phyloP scores from a whole-genome alignment of 176 grass and related monocot species.

The bread wheat (Triticum aestivum) region IWGSC_CS_RefSeq_v2.1 NC_057796.1:227049117-227049616 shows the following conservation, averaged over 20 bases:
- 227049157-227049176: slow-evolving; percentile 79
- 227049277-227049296: slow-evolving; percentile 1
- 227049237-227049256: neutral
- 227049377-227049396: neutral
- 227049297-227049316: slow-evolving; percentile 56
- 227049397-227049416: neutral
- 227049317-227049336: slow-evolving; percentile 63
- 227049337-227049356: slow-evolving; percentile 74
- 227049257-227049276: neutral
- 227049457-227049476: neutral
- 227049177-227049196: slow-evolving; percentile 86
- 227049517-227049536: neutral
- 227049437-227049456: neutral
- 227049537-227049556: neutral
- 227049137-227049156: slow-evolving; percentile 33
- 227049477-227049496: neutral
- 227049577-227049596: neutral
- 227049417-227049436: neutral
- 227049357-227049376: slow-evolving; percentile 42
- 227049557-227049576: neutral
- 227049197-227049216: slow-evolving; percentile 85
- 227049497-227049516: neutral
- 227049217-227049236: slow-evolving; percentile 56
- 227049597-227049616: too few relatives aligned
- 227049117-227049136: slow-evolving; percentile 65